Percentiles rank a stretch among this genome's conserved stretches.
These are phyloP conservation scores for Colletotrichum godetiae DNA, from an alignment of 2,329 filamentous ascomycete genomes.

Conservation along the genomic window DNA sequence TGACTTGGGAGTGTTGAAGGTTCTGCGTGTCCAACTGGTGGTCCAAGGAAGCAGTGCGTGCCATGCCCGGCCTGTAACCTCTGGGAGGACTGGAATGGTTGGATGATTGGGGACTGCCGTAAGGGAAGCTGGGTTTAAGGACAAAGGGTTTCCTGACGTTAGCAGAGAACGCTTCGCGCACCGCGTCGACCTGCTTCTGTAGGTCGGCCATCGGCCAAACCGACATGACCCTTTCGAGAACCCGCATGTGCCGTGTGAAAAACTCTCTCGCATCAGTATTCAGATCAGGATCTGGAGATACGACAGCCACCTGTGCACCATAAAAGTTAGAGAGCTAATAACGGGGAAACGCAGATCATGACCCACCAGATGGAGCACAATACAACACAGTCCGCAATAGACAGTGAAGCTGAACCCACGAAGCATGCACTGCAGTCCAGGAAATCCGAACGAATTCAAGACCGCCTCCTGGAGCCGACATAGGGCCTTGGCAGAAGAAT, in stretches of 20 bases:
- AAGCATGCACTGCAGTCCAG: conserved; percentile 90
- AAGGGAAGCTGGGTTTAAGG: conserved; percentile 87
- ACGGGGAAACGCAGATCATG: not conserved
- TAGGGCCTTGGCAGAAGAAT: conserved; percentile 84
- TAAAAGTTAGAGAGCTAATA: conserved; percentile 4
- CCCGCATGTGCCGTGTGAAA: conserved; percentile 93
- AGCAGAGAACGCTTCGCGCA: conserved; percentile 91
- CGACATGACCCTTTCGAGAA: conserved; percentile 85
- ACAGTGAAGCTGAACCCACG: conserved; percentile 95
- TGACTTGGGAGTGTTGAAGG: conserved; percentile 68
- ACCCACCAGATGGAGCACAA: conserved; percentile 91
- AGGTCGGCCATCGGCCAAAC: conserved; percentile 92
- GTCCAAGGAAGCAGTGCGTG: conserved; percentile 62
- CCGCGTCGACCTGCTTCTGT: conserved; percentile 87
- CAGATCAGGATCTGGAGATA: conserved; percentile 90
- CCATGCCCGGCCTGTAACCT: conserved; percentile 60
- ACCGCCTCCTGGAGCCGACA: conserved; percentile 90
- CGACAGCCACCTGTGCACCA: conserved; percentile 81
- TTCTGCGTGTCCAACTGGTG: conserved; percentile 65
- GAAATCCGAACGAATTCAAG: conserved; percentile 79
- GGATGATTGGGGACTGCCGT: conserved; percentile 79
- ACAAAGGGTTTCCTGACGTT: conserved; percentile 88
- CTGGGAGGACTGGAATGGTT: conserved; percentile 72
- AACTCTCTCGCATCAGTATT: conserved; percentile 87
- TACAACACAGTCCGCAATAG: conserved; percentile 91